phyloP scores from a whole-genome alignment of 2,329 filamentous ascomycete species.

The Botrytis fragariae region DNA sequence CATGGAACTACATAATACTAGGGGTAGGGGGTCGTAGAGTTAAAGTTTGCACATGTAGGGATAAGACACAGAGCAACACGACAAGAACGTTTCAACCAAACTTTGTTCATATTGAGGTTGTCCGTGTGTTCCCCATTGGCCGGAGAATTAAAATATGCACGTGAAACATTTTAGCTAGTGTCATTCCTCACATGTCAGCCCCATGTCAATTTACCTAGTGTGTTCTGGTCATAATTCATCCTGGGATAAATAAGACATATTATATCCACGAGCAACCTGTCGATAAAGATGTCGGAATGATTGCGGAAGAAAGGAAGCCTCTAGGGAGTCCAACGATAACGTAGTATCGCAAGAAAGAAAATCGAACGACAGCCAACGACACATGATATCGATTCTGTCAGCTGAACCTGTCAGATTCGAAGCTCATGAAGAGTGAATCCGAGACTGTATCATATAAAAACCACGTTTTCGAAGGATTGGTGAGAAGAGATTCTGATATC shows the following conservation, averaged over 20 bases:
- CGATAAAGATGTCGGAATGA: not conserved
- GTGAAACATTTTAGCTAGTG: not conserved
- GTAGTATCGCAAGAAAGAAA: not conserved
- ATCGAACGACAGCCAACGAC: not conserved
- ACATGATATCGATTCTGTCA: not conserved
- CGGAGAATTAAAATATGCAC: not conserved
- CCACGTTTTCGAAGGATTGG: not conserved
- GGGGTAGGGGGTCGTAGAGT: not conserved
- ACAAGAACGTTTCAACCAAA: constrained; percentile 5
- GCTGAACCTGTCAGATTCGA: not conserved
- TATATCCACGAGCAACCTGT: not conserved
- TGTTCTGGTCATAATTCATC: not conserved
- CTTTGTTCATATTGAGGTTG: not conserved
- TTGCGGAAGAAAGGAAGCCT: not conserved
- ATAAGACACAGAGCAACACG: not conserved
- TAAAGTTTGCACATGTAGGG: not conserved
- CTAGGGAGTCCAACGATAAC: not conserved
- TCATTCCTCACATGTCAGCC: not conserved
- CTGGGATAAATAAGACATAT: not conserved
- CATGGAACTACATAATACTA: not conserved
- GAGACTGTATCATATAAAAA: not conserved
- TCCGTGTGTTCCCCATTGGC: not conserved
- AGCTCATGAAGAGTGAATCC: not conserved
- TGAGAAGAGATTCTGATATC: not conserved
- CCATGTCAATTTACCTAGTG: not conserved